Evolutionary conservation across 2,329 filamentous ascomycete genomes (phyloP), one percentile per base, ranked within the genome.

Genomic region (Paracoccidioides brasiliensis): DNA sequence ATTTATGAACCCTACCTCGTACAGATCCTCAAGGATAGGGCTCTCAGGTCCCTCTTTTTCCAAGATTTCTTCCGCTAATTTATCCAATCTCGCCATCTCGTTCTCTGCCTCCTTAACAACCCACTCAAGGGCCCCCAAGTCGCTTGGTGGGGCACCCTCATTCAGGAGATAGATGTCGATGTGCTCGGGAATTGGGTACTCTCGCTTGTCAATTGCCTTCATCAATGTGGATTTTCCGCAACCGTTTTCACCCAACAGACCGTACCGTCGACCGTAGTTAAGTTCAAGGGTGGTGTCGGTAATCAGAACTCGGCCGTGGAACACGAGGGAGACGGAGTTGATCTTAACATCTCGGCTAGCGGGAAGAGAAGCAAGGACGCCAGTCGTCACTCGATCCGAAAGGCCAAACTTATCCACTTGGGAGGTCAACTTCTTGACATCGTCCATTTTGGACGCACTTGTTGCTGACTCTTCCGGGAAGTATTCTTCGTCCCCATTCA

Each of bases 151-250:
- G 49, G 93, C 93, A 76, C 93, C 93, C 75, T 97, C 88, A 76
- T 98, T 98, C 64, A 98, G 80, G 48, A 98, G 84, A 77, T 98
- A 98, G 74, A 98, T 94, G 74, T 98, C 94, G 72, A 98, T 80
- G 73, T 96, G 90, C 33, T 95, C 87, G 58, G 93, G 94, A 69
- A 98, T 88, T 60, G 93, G 94, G 72, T 84, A 98, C 74, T 98
- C 94, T 76, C 93, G 87, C 68, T 84, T 85, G 65, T 86, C 85
- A 70, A 98, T 95, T 63, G 93, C 83, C 78, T 96, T 97, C 70
- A 98, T 82, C 38, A 98, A 76, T n/a, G 93, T 98, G 62, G 88
- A 94, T 81, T 98, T 98, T 72, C 93, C 93, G 74, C 93, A 98
- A 63, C 93, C 93, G 85, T 98, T 98, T 81, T 98, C 93, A 68